Base-by-base conservation (phyloP, 2,329 filamentous ascomycete genomes). In the Pseudogymnoascus destructans region DNA sequence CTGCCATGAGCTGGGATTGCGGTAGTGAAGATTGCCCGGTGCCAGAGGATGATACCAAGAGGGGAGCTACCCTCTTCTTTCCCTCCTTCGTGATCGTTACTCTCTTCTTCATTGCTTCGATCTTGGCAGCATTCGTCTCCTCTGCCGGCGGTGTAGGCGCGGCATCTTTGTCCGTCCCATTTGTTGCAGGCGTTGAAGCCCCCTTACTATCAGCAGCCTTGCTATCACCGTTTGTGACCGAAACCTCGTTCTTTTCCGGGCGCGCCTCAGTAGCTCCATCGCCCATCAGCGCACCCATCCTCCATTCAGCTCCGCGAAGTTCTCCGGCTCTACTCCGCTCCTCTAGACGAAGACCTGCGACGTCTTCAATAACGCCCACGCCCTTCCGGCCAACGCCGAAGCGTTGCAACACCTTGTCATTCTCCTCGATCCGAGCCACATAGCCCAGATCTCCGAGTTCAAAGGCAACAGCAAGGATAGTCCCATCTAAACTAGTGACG, bases 281-380 rank as follows among this genome's bases (percentile, higher is more conserved):
- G 5, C 92, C 92, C 93, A 98, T 98, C 35, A 98, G 73, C n/a
- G 92, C 92, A 10, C 93, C 93, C 93, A 98, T 98, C 63, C 92
- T 82, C 1, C 90, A 93, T 72, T 98, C 89, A 0, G 92, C 91
- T 4, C 87, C 91, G 63, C 86, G 88, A 30, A 92, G 79, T 70
- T 98, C 93, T 19, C 87, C 92, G 42, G 86, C 90, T 69, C 95
- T 96, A 73, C 90, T 95, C 69, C 85, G 86, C 65, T 95, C 90
- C 72, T 98, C 93, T 0, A 98, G 74, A 35, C 88, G 78, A 42
- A 97, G 73, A 0, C 89, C 89, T 66, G 96, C 89, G 0, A 95
- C 88, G 61, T 95, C 92, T 71, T 98, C 93, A 5, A 93, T 82
- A 55, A 97, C 89, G 1, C 92, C 93, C 69, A 91, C 88, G 9